These are phyloP conservation scores for Sambucus nigra DNA, from an alignment of 129 eudicot genomes.

Conservation along the genomic window DNA sequence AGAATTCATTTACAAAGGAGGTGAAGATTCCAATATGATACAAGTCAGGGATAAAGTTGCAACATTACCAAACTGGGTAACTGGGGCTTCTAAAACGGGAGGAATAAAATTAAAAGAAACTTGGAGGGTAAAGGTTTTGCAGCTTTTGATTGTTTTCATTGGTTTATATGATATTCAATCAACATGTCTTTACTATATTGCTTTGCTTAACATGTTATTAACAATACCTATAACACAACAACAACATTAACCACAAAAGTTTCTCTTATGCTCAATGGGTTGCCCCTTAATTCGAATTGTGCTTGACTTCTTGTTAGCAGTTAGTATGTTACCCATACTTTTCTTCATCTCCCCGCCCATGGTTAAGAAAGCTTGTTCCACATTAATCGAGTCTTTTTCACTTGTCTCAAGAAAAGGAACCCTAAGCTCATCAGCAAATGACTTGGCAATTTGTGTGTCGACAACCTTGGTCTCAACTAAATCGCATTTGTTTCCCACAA, in stretches of 20 bases:
- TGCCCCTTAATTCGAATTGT: conserved; percentile 78
- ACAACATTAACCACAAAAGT: conserved; percentile 56
- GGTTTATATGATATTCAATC: conserved; percentile 20
- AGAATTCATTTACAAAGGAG: neutral
- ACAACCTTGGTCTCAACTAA: conserved; percentile 89
- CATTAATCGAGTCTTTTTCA: conserved; percentile 90
- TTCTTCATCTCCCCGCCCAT: conserved; percentile 97
- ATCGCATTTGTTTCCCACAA: conserved; percentile 98
- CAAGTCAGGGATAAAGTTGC: neutral
- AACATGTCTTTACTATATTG: neutral
- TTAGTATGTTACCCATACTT: conserved; percentile 79
- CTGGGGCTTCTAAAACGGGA: too few species aligned
- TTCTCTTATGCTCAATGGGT: conserved; percentile 81
- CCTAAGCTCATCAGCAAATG: conserved; percentile 97
- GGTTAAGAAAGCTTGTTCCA: conserved; percentile 94
- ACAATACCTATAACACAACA: conserved; percentile 6
- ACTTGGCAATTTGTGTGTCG: conserved; percentile 82
- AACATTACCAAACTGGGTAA: neutral
- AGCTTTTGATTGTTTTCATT: neutral
- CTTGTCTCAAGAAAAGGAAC: conserved; percentile 97
- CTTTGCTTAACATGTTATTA: too few species aligned
- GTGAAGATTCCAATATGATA: neutral
- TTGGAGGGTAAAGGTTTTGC: too few species aligned
- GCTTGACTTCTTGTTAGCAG: conserved; percentile 39
- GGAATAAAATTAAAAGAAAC: too few species aligned